Percentiles rank a stretch among this genome's conserved stretches.
phyloP scores from a whole-genome alignment of 345 rosid species.

The Lepidium aucheri region DNA sequence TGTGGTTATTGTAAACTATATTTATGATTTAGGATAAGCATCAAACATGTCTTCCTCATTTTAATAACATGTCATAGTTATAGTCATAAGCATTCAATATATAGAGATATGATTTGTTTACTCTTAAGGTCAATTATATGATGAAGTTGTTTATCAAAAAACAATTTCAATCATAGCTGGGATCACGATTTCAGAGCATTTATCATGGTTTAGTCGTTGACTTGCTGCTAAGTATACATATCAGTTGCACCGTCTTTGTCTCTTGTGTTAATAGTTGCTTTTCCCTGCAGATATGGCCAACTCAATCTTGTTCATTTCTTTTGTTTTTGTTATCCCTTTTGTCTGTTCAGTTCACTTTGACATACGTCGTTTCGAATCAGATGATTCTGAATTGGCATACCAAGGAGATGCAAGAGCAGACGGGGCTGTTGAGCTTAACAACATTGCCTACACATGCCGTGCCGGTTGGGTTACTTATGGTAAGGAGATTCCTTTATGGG shows the following conservation, averaged over 20 bases:
- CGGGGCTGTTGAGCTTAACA: slow-evolving; percentile 17
- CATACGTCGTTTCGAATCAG: slow-evolving; percentile 3
- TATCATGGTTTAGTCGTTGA: slow-evolving; percentile 6
- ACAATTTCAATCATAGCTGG: not conserved
- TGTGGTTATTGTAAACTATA: slow-evolving; percentile 1
- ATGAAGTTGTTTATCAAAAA: not conserved
- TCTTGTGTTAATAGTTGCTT: not conserved
- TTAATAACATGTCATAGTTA: not conserved
- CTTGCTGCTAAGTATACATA: slow-evolving; percentile 6
- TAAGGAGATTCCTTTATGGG: slow-evolving; percentile 14
- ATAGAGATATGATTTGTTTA: slow-evolving; percentile 4
- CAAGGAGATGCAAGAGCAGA: slow-evolving; percentile 23
- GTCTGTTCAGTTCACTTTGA: slow-evolving; percentile 8
- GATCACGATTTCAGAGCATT: not conserved
- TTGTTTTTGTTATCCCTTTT: slow-evolving; percentile 10
- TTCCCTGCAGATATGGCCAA: not conserved
- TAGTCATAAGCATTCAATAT: not conserved
- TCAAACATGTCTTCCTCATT: slow-evolving; percentile 10
- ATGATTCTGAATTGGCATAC: slow-evolving; percentile 4
- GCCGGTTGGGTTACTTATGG: slow-evolving; percentile 26
- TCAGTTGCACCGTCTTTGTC: not conserved
- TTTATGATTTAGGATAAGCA: not conserved
- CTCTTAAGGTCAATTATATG: slow-evolving; percentile 6
- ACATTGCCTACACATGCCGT: slow-evolving; percentile 12
- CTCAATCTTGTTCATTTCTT: slow-evolving; percentile 3